These are phyloP conservation scores for Umbellularia californica DNA, from an alignment of 164 flowering plant species.

Conservation along the genomic window DNA sequence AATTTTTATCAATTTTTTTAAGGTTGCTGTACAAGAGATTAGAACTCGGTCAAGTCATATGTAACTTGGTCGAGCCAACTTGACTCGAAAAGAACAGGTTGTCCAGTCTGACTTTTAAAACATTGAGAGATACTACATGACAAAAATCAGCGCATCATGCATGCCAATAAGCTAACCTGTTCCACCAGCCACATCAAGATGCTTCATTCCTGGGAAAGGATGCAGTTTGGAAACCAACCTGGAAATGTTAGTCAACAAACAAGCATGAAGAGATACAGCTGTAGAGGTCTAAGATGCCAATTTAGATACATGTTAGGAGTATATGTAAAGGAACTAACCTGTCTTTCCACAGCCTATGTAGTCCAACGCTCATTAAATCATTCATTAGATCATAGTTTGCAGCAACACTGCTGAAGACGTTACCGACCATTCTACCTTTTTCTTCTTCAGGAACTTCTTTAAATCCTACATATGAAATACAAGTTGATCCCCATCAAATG, in stretches of 20 bases:
- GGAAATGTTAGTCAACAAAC: conserved; percentile 11
- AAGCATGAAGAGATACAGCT: not conserved
- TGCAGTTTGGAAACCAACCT: conserved; percentile 77
- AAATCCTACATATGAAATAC: conserved; percentile 50
- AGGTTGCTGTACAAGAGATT: no score
- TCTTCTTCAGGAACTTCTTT: conserved; percentile 90
- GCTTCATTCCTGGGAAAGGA: conserved; percentile 97
- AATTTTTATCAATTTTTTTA: no score
- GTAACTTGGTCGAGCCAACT: no score
- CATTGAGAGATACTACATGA: no score
- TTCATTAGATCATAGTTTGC: conserved; percentile 93
- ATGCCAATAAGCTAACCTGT: conserved; percentile 55
- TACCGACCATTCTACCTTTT: conserved; percentile 71
- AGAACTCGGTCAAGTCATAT: no score
- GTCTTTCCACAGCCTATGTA: conserved; percentile 96
- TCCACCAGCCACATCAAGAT: conserved; percentile 99
- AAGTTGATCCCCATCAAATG: not conserved
- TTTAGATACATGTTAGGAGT: not conserved
- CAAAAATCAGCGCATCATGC: not conserved
- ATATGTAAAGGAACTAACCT: conserved; percentile 42
- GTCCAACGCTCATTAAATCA: conserved; percentile 92
- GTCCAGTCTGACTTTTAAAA: no score
- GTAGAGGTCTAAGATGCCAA: not conserved
- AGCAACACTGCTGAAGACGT: conserved; percentile 88
- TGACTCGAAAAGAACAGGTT: no score